A percentile compares a stretch with the other conserved stretches of the same genome.
These are phyloP conservation scores for Platismatia glauca DNA, from an alignment of 495 filamentous ascomycete genomes.

Conservation along the genomic window DNA sequence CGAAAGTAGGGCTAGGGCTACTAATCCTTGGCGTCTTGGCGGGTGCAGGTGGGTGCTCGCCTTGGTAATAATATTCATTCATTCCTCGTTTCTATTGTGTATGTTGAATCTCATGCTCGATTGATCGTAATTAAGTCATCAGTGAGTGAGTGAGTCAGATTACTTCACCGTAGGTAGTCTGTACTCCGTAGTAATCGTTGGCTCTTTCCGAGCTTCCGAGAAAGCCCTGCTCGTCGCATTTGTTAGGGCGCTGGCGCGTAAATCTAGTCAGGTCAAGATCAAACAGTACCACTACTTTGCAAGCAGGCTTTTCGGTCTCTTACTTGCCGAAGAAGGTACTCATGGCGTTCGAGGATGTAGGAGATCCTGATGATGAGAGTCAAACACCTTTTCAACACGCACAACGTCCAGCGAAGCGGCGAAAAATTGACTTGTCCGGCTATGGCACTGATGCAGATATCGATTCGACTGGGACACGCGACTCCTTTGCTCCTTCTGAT, in stretches of 20 bases:
- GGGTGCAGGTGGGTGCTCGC: too few relatives aligned
- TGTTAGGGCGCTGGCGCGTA: not conserved
- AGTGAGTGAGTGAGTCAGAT: too few relatives aligned
- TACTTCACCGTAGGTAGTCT: too few relatives aligned
- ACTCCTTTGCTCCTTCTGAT: constrained; percentile 3
- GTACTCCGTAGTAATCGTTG: not conserved
- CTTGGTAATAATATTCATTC: too few relatives aligned
- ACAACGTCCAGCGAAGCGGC: constrained; percentile 2
- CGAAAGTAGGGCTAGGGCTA: too few relatives aligned
- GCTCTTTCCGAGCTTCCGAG: not conserved
- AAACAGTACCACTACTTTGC: not conserved
- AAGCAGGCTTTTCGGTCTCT: not conserved
- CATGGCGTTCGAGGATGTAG: not conserved
- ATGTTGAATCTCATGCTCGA: too few relatives aligned
- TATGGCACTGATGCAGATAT: not conserved
- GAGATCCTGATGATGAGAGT: not conserved
- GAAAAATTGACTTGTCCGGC: not conserved
- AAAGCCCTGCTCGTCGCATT: not conserved
- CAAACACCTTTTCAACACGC: too few relatives aligned
- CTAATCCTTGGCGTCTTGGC: too few relatives aligned
- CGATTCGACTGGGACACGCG: not conserved
- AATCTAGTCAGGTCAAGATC: not conserved
- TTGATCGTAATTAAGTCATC: too few relatives aligned
- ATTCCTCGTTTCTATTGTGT: too few relatives aligned
- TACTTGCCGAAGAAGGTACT: not conserved